Percentiles rank a stretch among this genome's conserved stretches.
These are phyloP conservation scores for Sabuloglossum arenarium DNA, from an alignment of 495 filamentous ascomycete species.

Conservation along the genomic window DNA sequence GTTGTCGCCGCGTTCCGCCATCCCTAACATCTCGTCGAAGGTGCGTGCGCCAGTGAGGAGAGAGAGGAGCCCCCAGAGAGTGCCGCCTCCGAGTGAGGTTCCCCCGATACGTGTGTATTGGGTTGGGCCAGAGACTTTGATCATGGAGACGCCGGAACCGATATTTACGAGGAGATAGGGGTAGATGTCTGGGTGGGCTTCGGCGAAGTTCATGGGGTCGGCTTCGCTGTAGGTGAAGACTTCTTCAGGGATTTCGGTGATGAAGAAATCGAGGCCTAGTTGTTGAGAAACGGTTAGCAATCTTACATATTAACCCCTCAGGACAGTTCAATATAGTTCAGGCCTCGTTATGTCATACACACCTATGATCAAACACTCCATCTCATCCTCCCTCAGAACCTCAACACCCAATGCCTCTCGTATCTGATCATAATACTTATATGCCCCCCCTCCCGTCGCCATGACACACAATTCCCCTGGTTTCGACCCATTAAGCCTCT, in stretches of 20 bases:
- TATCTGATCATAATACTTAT: constrained; percentile 86
- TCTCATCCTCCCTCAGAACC: constrained; percentile 85
- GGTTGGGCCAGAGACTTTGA: constrained; percentile 81
- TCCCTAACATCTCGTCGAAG: constrained; percentile 88
- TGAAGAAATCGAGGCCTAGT: constrained; percentile 88
- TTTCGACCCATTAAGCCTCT: constrained; percentile 43
- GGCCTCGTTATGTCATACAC: constrained; percentile 6
- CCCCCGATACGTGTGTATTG: constrained; percentile 80
- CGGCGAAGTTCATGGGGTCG: constrained; percentile 68
- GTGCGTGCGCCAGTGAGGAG: constrained; percentile 74
- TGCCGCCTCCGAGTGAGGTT: constrained; percentile 85
- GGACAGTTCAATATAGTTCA: neutral
- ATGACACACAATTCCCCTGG: constrained; percentile 60
- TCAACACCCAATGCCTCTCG: constrained; percentile 61
- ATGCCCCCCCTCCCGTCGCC: constrained; percentile 87
- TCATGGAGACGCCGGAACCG: constrained; percentile 95
- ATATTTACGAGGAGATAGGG: constrained; percentile 97
- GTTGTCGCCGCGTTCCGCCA: constrained; percentile 91
- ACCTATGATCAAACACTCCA: constrained; percentile 97
- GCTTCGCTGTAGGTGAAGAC: constrained; percentile 89
- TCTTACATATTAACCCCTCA: too few species aligned
- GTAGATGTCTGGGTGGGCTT: constrained; percentile 56
- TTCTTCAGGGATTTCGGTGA: constrained; percentile 87
- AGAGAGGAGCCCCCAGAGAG: constrained; percentile 83
- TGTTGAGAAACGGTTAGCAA: neutral